Evolutionary conservation across 192 early-diverging fungal species (phyloP), one percentile per base, ranked within the genome.

Genomic region (Chytriomyces confervae): DNA sequence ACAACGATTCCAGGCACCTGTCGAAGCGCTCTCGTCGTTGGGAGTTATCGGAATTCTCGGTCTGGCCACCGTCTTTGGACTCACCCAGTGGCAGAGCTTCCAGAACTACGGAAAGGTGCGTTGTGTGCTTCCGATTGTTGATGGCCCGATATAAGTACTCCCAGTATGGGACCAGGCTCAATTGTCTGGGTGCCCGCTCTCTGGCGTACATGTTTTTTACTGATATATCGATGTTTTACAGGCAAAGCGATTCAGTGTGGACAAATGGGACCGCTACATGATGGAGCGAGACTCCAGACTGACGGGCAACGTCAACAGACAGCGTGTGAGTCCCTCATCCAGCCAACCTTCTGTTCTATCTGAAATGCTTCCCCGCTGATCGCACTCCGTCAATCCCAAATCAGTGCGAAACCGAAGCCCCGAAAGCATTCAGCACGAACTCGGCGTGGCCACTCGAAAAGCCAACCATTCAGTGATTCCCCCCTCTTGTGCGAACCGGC

Each of bases 281-380:
- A 89, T 89, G 88, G 88, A 89, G 68, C 75, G 88, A n/a, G 88
- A 89, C 76, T 66, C 68, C 11, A 67, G 88, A 57, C 69, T 89
- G 27, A 86, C 88, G 3, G 88, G 88, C 63, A 89, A 89, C 69
- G 88, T 89, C 23, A 89, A 89, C 84, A 62, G 77, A 50, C 88
- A 89, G 72, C 44, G 23, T 64, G 88, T 89, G 75, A 44, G 75
- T 62, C 9, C 11, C n/a, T 72, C 36, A 69, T 47, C 36, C 2
- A 36, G 29, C 20, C 24, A 46, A 61, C 62, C 29, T 49, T 5
- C 23, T 6, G 5, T 20, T 53, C 50, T n/a, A 44, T 64, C 57
- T 57, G 60, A 61, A 16, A 50, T 50, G 7, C 2, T 1, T 2
- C 3, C 51, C 16, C 43, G 66, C 8, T 6, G 60, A 13, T 69